These are phyloP conservation scores for Ceratobasidium sp. DNA, from an alignment of 1,284 basidiomycete genomes.

Conservation along the genomic window DNA sequence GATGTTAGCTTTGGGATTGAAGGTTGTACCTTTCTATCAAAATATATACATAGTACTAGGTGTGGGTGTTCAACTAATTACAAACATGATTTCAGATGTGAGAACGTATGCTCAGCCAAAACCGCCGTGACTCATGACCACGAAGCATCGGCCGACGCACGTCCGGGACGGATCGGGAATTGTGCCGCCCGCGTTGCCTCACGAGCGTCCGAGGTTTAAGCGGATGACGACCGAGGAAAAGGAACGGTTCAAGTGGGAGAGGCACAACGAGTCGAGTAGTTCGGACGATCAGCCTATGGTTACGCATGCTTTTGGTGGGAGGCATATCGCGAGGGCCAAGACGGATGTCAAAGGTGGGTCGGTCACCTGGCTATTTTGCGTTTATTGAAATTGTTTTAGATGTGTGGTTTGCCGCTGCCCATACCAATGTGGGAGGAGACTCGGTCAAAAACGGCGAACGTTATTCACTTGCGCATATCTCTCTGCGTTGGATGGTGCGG, in stretches of 20 bases:
- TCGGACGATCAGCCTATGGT: background rate
- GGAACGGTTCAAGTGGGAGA: background rate
- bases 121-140: too few species aligned
- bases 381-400: conserved; percentile 30
- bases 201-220: background rate
- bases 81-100: too few species aligned
- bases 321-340: conserved; percentile 4
- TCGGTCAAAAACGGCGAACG: conserved; percentile 51
- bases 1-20: too few species aligned
- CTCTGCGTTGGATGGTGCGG: conserved; percentile 53
- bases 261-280: background rate
- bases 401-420: conserved; percentile 50
- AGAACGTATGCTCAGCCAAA: too few species aligned
- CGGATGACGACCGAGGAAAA: background rate
- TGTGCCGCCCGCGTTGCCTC: background rate
- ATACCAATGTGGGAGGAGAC: conserved; percentile 52
- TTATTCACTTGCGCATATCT: conserved; percentile 50
- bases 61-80: too few species aligned
- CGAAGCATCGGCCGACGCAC: background rate
- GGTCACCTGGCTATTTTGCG: background rate
- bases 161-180: background rate
- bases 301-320: conserved; percentile 32
- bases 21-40: too few species aligned
- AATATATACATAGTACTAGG: too few species aligned
- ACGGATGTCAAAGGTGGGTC: conserved; percentile 41